A percentile compares a stretch with the other conserved stretches of the same genome.
These are phyloP conservation scores for Otatea glauca DNA, from an alignment of 176 grass and related monocot species.

Conservation along the genomic window DNA sequence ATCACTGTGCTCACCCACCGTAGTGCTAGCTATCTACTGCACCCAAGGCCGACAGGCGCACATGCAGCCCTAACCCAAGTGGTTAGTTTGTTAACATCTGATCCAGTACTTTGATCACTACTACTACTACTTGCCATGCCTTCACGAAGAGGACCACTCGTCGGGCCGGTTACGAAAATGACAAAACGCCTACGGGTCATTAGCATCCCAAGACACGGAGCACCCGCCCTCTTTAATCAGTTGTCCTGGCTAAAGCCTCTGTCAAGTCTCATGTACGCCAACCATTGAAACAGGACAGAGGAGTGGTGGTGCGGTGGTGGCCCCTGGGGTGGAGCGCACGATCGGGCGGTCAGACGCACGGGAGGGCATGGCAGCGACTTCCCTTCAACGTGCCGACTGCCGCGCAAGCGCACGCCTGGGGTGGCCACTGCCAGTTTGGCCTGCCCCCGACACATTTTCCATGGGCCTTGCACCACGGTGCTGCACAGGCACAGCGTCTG, in stretches of 20 bases:
- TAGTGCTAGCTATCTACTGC: background rate
- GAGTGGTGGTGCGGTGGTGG: too few species aligned
- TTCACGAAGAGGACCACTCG: background rate
- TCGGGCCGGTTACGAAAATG: background rate
- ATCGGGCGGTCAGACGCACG: background rate
- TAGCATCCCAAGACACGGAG: background rate
- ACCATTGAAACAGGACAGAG: background rate
- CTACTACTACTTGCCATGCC: background rate
- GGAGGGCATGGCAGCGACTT: background rate
- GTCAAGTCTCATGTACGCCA: background rate
- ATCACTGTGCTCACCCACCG: background rate
- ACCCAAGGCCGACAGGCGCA: slow-evolving; percentile 27
- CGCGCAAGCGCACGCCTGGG: slow-evolving; percentile 14
- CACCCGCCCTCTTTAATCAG: background rate
- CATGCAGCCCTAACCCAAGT: slow-evolving; percentile 22
- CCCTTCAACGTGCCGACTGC: too few species aligned
- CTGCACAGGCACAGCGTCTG: background rate
- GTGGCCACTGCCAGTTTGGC: background rate
- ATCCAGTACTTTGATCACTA: background rate
- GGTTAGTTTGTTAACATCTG: slow-evolving; percentile 33
- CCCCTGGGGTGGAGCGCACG: too few species aligned
- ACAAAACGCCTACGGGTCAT: slow-evolving; percentile 4
- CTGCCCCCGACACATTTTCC: slow-evolving; percentile 57
- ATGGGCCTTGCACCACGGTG: background rate
- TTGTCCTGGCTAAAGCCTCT: background rate